These are phyloP conservation scores for Aspergillus awamori DNA, from an alignment of 2,329 filamentous ascomycete genomes.

Conservation along the genomic window DNA sequence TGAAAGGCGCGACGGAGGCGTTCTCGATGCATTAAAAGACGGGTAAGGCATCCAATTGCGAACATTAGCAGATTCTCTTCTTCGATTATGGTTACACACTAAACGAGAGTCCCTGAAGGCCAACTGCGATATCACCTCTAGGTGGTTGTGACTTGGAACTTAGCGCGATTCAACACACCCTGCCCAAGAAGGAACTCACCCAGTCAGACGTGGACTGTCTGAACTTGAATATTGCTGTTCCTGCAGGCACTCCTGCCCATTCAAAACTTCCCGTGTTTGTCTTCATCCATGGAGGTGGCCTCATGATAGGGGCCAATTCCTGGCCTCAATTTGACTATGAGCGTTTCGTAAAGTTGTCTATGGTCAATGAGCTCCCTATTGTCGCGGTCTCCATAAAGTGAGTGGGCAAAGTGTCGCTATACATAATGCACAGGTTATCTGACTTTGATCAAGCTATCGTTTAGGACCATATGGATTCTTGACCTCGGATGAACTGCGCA, in stretches of 20 bases:
- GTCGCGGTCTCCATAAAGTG: conserved; percentile 53
- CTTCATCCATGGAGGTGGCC: conserved; percentile 58
- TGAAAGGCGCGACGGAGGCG: conserved; percentile 25
- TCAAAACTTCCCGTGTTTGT: conserved; percentile 54
- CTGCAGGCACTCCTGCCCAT: conserved; percentile 28
- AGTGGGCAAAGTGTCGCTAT: conserved; percentile 10
- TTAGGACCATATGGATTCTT: conserved; percentile 50
- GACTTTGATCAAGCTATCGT: conserved; percentile 48
- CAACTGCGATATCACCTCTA: conserved; percentile 43
- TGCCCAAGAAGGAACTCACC: conserved; percentile 43
- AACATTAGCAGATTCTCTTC: too few relatives aligned
- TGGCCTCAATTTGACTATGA: conserved; percentile 57
- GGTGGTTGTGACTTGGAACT: conserved; percentile 51
- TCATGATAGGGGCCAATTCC: conserved; percentile 53
- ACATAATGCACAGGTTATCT: neutral
- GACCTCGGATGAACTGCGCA: conserved; percentile 52
- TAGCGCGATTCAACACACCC: conserved; percentile 52
- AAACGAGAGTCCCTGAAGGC: conserved; percentile 27
- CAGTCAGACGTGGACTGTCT: conserved; percentile 55
- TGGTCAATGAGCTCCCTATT: conserved; percentile 49
- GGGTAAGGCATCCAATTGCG: conserved; percentile 31
- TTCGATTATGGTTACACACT: neutral
- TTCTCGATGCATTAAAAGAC: conserved; percentile 39
- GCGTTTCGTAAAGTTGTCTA: conserved; percentile 50
- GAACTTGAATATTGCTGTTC: conserved; percentile 56